phyloP scores from a whole-genome alignment of 768 basidiomycete species.

The Phylloporus sp. region DNA sequence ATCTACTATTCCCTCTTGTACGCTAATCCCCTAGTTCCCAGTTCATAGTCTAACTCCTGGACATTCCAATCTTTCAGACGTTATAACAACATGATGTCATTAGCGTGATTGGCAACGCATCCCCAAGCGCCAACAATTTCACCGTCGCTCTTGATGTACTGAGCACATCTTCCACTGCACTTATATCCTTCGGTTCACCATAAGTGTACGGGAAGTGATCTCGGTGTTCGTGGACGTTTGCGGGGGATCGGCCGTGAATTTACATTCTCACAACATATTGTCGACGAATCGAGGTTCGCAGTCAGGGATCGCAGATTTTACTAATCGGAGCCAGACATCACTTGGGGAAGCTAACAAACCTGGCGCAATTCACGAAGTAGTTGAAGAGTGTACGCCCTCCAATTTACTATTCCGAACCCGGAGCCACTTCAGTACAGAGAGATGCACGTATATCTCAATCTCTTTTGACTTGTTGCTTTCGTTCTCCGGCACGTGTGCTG shows the following conservation, averaged over 20 bases:
- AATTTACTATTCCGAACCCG: neutral
- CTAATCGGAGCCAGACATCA: neutral
- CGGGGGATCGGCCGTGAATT: constrained; percentile 13
- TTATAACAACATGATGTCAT: neutral
- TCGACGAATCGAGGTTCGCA: neutral
- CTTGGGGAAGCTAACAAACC: neutral
- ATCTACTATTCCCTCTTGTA: constrained; percentile 15
- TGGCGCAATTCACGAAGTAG: neutral
- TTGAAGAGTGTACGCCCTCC: neutral
- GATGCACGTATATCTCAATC: neutral
- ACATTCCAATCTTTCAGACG: neutral
- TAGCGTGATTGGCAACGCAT: neutral
- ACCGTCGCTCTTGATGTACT: neutral
- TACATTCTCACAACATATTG: neutral
- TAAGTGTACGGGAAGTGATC: constrained; percentile 8
- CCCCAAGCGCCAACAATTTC: neutral
- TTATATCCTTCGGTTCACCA: constrained; percentile 14
- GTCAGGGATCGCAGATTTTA: neutral
- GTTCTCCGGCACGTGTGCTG: no score
- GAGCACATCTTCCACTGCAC: no score
- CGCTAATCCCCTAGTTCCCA: neutral
- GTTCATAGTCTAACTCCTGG: no score
- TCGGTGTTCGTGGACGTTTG: neutral
- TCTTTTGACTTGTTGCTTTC: no score
- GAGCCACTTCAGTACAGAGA: neutral